These are phyloP conservation scores for Amoebophrya sp. DNA, from an alignment of 169 alveolate genomes.

Conservation along the genomic window DNA sequence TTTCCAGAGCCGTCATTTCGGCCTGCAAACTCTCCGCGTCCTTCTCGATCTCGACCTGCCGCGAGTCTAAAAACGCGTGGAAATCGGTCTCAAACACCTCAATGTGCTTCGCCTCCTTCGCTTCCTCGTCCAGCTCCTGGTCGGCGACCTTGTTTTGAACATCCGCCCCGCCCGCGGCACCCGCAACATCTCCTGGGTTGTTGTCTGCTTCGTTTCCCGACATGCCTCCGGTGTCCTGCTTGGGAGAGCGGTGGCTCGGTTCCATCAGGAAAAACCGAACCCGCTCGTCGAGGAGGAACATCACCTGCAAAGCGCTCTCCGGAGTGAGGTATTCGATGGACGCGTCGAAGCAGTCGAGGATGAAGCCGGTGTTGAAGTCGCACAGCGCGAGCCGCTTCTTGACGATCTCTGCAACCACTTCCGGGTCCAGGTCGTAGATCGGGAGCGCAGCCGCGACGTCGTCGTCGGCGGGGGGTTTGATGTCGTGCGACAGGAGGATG, in stretches of 20 bases:
- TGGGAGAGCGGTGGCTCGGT: neutral
- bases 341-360: neutral
- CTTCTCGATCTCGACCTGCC: neutral
- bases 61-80: neutral
- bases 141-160: too few species aligned
- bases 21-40: too few species aligned
- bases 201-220: too few species aligned
- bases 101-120: neutral
- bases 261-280: neutral
- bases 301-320: neutral
- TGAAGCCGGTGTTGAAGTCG: slow-evolving; percentile 22
- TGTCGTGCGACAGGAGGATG: neutral
- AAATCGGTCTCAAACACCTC: neutral
- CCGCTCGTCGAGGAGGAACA: neutral
- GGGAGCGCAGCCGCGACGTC: neutral
- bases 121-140: neutral
- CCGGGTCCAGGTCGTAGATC: neutral
- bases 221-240: too few species aligned
- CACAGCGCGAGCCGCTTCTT: slow-evolving; percentile 17
- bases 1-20: neutral
- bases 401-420: neutral
- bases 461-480: neutral
- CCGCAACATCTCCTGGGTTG: too few species aligned
- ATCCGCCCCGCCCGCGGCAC: too few species aligned
- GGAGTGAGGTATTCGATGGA: neutral